A percentile compares a stretch with the other conserved stretches of the same genome.
These are phyloP conservation scores for Phycomyces nitens DNA, from an alignment of 192 early-diverging fungal species.

Conservation along the genomic window DNA sequence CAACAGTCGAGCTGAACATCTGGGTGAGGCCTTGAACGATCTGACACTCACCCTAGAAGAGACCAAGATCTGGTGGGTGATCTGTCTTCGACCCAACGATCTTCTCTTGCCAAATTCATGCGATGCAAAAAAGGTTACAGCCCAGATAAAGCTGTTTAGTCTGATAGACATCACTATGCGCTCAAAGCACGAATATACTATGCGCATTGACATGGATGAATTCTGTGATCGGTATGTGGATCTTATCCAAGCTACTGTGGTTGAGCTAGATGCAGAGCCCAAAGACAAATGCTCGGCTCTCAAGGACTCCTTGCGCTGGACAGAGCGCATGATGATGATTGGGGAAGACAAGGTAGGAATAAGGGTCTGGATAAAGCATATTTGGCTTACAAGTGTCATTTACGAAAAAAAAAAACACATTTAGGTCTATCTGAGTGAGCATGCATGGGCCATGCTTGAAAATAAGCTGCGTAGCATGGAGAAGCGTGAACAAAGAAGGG, in stretches of 20 bases:
- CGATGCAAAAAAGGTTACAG: constrained; percentile 62
- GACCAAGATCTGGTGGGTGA: constrained; percentile 69
- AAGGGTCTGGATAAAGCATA: no score
- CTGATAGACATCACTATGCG: constrained; percentile 58
- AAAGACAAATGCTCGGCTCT: constrained; percentile 36
- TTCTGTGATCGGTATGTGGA: constrained; percentile 70
- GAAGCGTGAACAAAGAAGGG: constrained; percentile 50
- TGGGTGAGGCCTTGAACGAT: constrained; percentile 44
- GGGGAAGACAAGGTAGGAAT: constrained; percentile 16
- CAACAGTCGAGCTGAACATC: constrained; percentile 39
- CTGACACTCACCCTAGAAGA: constrained; percentile 58
- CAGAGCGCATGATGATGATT: constrained; percentile 21
- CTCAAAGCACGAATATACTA: constrained; percentile 72
- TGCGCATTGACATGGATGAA: constrained; percentile 65
- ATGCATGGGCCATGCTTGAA: constrained; percentile 79
- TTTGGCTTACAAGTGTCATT: no score
- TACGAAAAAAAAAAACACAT: not conserved
- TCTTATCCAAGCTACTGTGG: constrained; percentile 41
- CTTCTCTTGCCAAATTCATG: constrained; percentile 52
- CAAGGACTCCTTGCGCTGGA: constrained; percentile 13
- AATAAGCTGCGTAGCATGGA: constrained; percentile 69
- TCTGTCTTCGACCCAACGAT: constrained; percentile 73
- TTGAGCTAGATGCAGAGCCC: constrained; percentile 30
- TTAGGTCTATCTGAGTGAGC: constrained; percentile 70
- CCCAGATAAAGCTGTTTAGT: constrained; percentile 65